Percentiles rank a stretch among this genome's conserved stretches.
Evolutionary conservation across 805 yeast genomes (phyloP).

Genomic region (Sugiyamaella floridensis): DNA sequence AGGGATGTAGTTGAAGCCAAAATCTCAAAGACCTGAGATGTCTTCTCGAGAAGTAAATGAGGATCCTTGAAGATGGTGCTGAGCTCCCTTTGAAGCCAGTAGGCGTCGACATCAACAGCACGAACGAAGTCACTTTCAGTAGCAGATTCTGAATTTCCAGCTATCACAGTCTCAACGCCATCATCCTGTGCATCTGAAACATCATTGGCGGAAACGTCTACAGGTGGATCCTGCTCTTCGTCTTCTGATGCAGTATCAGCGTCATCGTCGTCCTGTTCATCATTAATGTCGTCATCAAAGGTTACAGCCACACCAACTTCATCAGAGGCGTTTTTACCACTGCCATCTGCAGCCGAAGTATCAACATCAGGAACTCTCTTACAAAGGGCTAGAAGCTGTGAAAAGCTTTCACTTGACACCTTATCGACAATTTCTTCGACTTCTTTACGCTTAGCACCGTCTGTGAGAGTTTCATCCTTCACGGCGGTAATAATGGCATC

Average conservation of each 20-base stretch:
- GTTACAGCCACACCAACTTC: conserved; percentile 41
- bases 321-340: conserved; percentile 22
- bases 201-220: not conserved
- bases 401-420: conserved; percentile 40
- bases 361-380: conserved; percentile 47
- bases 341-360: conserved; percentile 15
- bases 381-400: conserved; percentile 40
- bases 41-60: conserved; percentile 34
- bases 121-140: conserved; percentile 21
- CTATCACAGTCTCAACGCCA: not conserved
- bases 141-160: not conserved
- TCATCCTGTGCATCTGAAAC: not conserved
- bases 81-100: conserved; percentile 50
- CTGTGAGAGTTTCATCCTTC: conserved; percentile 41
- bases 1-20: conserved; percentile 36
- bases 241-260: conserved; percentile 17
- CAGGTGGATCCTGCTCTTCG: conserved; percentile 12
- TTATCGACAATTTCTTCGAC: conserved; percentile 42
- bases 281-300: conserved; percentile 30
- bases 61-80: conserved; percentile 35
- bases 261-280: conserved; percentile 14
- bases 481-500: conserved; percentile 54
- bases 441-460: conserved; percentile 40
- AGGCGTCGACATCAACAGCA: conserved; percentile 39
- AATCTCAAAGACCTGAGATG: conserved; percentile 36